phyloP scores from a whole-genome alignment of 2,329 filamentous ascomycete genomes.

The Cordyceps pruinosa region DNA sequence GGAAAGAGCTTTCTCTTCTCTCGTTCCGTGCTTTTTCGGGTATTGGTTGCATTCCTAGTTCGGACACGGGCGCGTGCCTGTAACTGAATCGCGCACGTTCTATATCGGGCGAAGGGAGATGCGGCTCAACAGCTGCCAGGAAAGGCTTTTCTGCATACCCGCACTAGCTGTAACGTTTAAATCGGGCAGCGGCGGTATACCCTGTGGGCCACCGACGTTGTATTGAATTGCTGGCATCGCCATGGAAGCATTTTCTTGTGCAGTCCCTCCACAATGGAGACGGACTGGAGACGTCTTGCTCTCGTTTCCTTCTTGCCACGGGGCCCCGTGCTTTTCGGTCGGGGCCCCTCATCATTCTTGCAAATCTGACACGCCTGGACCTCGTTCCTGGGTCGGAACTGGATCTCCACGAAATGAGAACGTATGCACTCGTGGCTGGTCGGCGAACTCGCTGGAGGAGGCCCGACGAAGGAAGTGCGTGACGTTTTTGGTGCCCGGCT shows the following conservation, averaged over 20 bases:
- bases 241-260: background rate
- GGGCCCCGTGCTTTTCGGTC: slow-evolving; percentile 9
- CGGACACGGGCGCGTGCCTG: background rate
- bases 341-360: background rate
- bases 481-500: background rate
- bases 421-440: background rate
- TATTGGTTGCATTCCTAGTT: background rate
- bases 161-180: slow-evolving; percentile 12
- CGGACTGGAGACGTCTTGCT: background rate
- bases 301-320: background rate
- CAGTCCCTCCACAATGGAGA: slow-evolving; percentile 7
- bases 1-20: background rate
- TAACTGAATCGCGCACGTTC: slow-evolving; percentile 5
- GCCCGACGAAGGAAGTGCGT: too few species aligned
- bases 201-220: slow-evolving; percentile 5
- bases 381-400: background rate
- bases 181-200: slow-evolving; percentile 5
- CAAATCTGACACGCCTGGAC: background rate
- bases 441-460: too few species aligned
- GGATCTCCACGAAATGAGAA: background rate
- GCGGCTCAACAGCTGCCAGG: slow-evolving; percentile 3
- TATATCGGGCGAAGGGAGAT: slow-evolving; percentile 8
- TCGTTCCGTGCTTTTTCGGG: background rate
- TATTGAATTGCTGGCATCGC: background rate
- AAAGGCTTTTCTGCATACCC: slow-evolving; percentile 1